phyloP scores from a whole-genome alignment of 2,329 filamentous ascomycete species.

The Pyrenochaeta sp. region DNA sequence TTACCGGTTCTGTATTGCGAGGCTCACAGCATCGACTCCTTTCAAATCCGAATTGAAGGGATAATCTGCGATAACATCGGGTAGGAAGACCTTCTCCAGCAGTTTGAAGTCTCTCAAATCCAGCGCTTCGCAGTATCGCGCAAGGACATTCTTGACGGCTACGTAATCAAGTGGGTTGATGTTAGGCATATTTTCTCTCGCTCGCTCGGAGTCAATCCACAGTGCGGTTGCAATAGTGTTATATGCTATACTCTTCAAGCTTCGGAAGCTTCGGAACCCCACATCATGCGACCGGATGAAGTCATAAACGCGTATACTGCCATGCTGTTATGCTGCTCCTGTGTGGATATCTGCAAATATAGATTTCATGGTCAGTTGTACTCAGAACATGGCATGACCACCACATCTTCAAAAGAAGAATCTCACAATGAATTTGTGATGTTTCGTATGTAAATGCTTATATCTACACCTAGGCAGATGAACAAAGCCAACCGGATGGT shows the following conservation, averaged over 20 bases:
- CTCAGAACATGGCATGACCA: no score
- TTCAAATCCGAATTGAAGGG: slow-evolving; percentile 47
- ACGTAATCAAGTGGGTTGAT: slow-evolving; percentile 38
- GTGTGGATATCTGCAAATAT: no score
- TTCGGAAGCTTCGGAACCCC: slow-evolving; percentile 16
- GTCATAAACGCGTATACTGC: no score
- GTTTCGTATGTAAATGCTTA: no score
- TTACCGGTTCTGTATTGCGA: slow-evolving; percentile 47
- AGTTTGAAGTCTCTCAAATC: slow-evolving; percentile 53
- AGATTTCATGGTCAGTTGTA: no score
- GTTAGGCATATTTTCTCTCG: slow-evolving; percentile 16
- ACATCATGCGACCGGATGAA: slow-evolving; percentile 5
- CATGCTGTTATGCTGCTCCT: no score
- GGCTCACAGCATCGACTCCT: slow-evolving; percentile 44
- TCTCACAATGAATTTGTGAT: no score
- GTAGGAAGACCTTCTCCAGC: slow-evolving; percentile 51
- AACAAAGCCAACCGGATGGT: no score
- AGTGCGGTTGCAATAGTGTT: neutral
- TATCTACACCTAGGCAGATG: no score
- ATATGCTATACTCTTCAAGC: slow-evolving; percentile 2
- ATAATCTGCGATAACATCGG: slow-evolving; percentile 52
- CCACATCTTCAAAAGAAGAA: no score
- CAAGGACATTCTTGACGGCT: slow-evolving; percentile 54
- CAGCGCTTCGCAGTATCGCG: slow-evolving; percentile 55
- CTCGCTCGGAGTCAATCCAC: neutral